phyloP scores from a whole-genome alignment of 345 rosid species.

The Lepidium africanum region DNA sequence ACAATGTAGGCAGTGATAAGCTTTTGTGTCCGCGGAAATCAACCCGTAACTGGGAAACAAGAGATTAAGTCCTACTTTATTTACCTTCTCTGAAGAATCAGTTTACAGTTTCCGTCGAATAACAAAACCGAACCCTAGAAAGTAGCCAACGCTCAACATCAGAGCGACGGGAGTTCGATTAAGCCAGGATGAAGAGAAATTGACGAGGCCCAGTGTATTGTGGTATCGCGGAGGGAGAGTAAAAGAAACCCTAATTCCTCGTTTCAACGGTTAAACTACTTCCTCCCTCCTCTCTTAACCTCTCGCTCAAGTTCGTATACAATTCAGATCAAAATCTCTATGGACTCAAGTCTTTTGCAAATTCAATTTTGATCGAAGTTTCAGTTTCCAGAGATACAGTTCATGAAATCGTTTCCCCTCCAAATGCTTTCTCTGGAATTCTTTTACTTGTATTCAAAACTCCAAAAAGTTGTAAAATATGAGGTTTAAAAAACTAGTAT shows the following conservation, averaged over 20 bases:
- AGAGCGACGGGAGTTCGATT: constrained; percentile 1
- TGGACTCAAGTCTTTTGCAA: neutral
- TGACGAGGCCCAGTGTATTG: neutral
- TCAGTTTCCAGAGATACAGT: constrained; percentile 3
- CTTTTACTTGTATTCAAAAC: too few relatives aligned
- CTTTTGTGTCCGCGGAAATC: neutral
- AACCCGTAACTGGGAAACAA: neutral
- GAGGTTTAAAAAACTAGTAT: too few relatives aligned
- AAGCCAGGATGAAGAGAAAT: neutral
- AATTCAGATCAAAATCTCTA: neutral
- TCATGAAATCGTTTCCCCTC: neutral
- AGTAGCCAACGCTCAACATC: neutral
- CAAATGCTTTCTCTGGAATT: neutral
- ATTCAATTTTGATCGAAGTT: neutral
- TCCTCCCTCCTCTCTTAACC: neutral
- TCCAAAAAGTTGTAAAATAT: too few relatives aligned
- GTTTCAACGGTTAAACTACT: constrained; percentile 4
- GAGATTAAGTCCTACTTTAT: neutral
- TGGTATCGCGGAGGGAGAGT: neutral
- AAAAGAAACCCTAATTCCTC: constrained; percentile 17
- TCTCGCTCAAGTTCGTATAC: neutral
- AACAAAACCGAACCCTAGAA: neutral
- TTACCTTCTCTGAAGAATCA: constrained; percentile 7
- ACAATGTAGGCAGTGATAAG: neutral
- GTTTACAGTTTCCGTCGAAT: neutral